Evolutionary conservation across 1,139 yeast species (phyloP), one percentile per base, ranked within the genome.

Genomic region (Wickerhamomyces sp.): DNA sequence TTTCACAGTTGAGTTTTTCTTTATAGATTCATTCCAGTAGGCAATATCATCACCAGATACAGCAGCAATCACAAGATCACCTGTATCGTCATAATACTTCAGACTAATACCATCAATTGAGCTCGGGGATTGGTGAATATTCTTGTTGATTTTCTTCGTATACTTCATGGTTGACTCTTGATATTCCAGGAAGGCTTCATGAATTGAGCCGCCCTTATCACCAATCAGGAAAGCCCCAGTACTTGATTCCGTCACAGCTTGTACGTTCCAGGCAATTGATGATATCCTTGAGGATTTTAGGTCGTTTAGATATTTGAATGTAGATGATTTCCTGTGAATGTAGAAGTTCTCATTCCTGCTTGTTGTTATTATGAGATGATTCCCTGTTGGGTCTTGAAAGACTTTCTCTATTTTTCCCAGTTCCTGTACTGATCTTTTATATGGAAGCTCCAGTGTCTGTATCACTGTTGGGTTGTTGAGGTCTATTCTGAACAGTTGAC

Each of bases 391-490:
- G 55, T 78, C 82, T 37, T 73, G 61, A 53, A 64, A 78, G 5
- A 78, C 62, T 34, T 61, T 55, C 23, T 62, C 61, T 34, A 78
- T 67, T 39, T 60, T 59, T 1, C 60, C 59, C 14, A 55, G 44
- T 41, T 58, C 60, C 39, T 56, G 55, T 2, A 47, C 45, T 8
- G 46, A 54, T 45, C 45, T 55, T 54, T 53, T 55, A 34, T 52
- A 53, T 0, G 67, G 57, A 1, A 64, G 57, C 9, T 58, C 61
- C 4, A 68, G 51, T 27, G 56, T 59, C 23, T 70, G 72, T 9
- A 80, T 79, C 8, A 67, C 66, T 41, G 78, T 76, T 0, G 86
- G 86, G 45, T 69, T 69, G 43, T 74, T 76, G 47, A 79, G 60
- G 51, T 79, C 79, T 34, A 79, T 78, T 34, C 81, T 63, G 47